Evolutionary conservation across 148 eudicot genomes (phyloP).

Genomic region (Diospyros lotus): DNA sequence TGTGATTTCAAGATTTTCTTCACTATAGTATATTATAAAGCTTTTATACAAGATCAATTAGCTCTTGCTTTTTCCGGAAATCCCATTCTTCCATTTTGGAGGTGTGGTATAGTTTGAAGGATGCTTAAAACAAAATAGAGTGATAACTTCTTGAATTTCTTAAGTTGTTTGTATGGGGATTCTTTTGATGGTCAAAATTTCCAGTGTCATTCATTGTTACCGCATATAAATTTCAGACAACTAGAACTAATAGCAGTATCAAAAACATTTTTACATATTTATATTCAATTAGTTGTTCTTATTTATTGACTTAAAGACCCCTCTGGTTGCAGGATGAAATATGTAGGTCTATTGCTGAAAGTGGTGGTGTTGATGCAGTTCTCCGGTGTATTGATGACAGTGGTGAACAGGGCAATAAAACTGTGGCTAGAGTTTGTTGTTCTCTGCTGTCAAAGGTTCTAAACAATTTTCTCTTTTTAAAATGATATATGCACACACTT

Average conservation of each 20-base stretch:
- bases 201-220: neutral
- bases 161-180: neutral
- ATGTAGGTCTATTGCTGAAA: conserved; percentile 76
- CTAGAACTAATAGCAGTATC: neutral
- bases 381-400: conserved; percentile 73
- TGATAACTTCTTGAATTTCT: neutral
- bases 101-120: neutral
- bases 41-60: too few species aligned
- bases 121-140: neutral
- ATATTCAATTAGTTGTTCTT: neutral
- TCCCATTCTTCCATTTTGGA: neutral
- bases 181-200: neutral
- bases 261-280: neutral
- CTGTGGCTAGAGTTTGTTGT: conserved; percentile 65
- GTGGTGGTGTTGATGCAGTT: conserved; percentile 84
- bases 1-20: neutral
- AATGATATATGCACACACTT: neutral
- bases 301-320: neutral
- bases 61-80: too few species aligned
- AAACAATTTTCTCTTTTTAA: conserved; percentile 1
- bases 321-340: conserved; percentile 78
- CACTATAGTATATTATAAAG: neutral
- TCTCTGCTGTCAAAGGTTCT: conserved; percentile 75
- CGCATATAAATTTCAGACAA: neutral
- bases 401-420: conserved; percentile 62